Conservation (phyloP, 2,329 filamentous ascomycete genomes). For the Thermoascus crustaceus region DNA sequence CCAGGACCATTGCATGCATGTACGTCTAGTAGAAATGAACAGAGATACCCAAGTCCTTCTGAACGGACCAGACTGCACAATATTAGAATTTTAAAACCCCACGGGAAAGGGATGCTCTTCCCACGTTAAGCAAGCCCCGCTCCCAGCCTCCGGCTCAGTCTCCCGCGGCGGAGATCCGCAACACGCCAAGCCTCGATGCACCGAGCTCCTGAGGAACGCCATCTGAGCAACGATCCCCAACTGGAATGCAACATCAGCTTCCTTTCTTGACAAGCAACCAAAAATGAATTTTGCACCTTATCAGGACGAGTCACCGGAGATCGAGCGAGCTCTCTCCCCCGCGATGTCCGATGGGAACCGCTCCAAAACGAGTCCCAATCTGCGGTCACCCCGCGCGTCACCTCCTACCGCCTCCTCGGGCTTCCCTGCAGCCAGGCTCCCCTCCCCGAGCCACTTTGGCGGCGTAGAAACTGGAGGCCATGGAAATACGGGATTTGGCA, state of each 20-base stretch:
- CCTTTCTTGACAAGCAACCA: neutral
- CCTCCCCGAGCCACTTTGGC: conserved; percentile 33
- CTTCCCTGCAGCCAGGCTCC: conserved; percentile 35
- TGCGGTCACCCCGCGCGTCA: conserved; percentile 45
- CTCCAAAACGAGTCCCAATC: conserved; percentile 45
- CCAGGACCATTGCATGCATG: too few species aligned
- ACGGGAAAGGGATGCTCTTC: conserved; percentile 4
- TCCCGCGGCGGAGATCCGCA: neutral
- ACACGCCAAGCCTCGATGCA: conserved; percentile 2
- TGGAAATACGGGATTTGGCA: conserved; percentile 20
- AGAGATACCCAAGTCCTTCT: neutral
- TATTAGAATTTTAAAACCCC: neutral
- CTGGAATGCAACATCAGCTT: conserved; percentile 6
- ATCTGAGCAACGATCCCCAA: conserved; percentile 7
- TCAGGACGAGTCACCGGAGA: conserved; percentile 83
- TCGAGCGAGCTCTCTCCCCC: conserved; percentile 71
- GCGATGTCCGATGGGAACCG: conserved; percentile 41
- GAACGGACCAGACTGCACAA: too few species aligned
- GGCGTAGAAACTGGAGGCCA: conserved; percentile 32
- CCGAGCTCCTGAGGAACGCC: neutral
- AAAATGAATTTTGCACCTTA: conserved; percentile 93
- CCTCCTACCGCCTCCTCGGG: conserved; percentile 38
- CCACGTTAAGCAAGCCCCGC: too few species aligned
- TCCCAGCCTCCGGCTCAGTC: neutral
- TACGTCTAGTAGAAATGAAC: neutral